Conservation (phyloP, 139 green algal species). For the Yamagishiella unicocca region DNA sequence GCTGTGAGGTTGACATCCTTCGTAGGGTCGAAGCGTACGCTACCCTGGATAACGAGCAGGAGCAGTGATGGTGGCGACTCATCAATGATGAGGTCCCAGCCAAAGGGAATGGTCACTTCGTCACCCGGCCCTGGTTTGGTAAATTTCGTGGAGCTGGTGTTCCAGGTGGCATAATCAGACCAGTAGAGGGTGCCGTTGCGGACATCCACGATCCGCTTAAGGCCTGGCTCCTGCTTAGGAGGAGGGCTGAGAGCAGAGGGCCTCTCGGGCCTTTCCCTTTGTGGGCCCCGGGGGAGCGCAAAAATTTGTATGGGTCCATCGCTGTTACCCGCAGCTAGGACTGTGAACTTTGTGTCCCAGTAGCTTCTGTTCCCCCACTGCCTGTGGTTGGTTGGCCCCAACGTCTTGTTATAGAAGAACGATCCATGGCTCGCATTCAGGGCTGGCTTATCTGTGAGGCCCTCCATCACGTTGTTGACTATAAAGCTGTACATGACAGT, state of each 20-base stretch:
- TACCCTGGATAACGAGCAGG: constrained; percentile 45
- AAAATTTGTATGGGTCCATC: no score
- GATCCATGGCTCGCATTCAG: background rate
- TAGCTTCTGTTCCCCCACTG: constrained; percentile 48
- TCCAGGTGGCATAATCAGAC: constrained; percentile 52
- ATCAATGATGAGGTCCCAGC: constrained; percentile 59
- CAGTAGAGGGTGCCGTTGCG: constrained; percentile 51
- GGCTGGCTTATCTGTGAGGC: background rate
- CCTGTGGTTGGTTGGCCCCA: constrained; percentile 21
- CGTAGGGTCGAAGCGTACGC: constrained; percentile 34
- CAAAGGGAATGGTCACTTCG: constrained; percentile 46
- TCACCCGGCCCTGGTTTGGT: constrained; percentile 24
- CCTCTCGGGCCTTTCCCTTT: no score
- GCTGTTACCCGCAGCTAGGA: no score
- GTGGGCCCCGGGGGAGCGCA: no score
- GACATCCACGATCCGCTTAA: constrained; percentile 37
- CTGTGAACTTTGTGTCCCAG: constrained; percentile 35
- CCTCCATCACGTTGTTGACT: constrained; percentile 18
- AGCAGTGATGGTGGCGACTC: constrained; percentile 34
- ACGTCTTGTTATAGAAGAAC: constrained; percentile 49
- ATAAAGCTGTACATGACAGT: constrained; percentile 31
- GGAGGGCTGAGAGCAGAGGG: no score
- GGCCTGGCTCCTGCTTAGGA: no score
- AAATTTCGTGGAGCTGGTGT: background rate
- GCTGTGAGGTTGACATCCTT: constrained; percentile 33